Evolutionary conservation across 768 basidiomycete species (phyloP).

Genomic region (Rhizopogon rudus): DNA sequence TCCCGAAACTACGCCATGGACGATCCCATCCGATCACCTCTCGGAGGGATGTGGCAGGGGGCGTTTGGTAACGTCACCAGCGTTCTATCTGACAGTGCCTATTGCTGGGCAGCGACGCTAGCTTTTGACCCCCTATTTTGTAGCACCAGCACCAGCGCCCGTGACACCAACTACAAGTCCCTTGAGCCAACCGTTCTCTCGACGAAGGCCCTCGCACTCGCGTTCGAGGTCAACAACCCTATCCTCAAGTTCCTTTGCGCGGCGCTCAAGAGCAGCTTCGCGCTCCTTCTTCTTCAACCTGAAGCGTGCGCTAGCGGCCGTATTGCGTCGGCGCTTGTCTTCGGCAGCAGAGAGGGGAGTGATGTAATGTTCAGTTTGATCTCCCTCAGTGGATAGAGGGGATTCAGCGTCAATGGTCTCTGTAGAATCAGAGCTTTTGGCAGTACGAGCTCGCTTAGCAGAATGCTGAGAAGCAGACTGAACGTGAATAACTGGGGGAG

Average conservation of each 20-base stretch:
- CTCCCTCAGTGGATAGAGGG: conserved; percentile 26
- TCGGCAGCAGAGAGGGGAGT: conserved; percentile 53
- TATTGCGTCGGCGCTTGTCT: conserved; percentile 92
- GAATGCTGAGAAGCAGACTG: conserved; percentile 26
- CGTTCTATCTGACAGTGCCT: not conserved
- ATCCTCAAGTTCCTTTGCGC: conserved; percentile 78
- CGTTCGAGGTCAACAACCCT: conserved; percentile 81
- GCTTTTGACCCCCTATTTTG: not conserved
- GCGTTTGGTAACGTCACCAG: not conserved
- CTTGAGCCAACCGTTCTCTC: conserved; percentile 92
- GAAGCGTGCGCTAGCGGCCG: conserved; percentile 90
- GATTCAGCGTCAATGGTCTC: conserved; percentile 13
- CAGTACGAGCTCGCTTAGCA: conserved; percentile 53
- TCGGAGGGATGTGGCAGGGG: not conserved
- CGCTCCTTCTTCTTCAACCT: conserved; percentile 95
- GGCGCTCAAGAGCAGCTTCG: conserved; percentile 82
- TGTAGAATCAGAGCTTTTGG: conserved; percentile 40
- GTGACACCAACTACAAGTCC: conserved; percentile 87
- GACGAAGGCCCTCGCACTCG: conserved; percentile 82
- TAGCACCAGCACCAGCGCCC: conserved; percentile 42
- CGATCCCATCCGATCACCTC: not conserved
- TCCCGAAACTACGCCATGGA: not conserved
- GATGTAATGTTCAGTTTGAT: conserved; percentile 9
- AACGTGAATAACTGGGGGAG: conserved; percentile 11
- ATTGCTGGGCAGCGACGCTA: not conserved